Percentiles rank a stretch among this genome's conserved stretches.
Evolutionary conservation across 2,329 filamentous ascomycete genomes (phyloP).

Genomic region (Emergomyces orientalis): DNA sequence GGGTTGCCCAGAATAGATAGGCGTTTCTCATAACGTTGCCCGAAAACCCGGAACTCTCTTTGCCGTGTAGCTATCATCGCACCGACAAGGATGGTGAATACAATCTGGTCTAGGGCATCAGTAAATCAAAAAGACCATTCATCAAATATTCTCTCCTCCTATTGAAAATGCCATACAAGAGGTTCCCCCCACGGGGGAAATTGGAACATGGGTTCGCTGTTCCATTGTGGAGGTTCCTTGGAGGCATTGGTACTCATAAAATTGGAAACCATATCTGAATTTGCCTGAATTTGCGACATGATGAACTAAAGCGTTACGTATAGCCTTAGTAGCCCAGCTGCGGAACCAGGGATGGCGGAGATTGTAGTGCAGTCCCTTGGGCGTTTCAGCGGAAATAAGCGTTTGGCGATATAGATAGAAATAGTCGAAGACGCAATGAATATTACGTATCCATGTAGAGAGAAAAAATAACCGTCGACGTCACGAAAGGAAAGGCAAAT

Average conservation of each 20-base stretch:
- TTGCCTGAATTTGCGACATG: background rate
- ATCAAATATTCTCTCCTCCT: background rate
- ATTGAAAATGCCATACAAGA: constrained; percentile 4
- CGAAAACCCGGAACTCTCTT: constrained; percentile 37
- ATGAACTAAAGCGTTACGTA: background rate
- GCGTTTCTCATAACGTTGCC: constrained; percentile 14
- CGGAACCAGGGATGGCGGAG: background rate
- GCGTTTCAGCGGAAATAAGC: background rate
- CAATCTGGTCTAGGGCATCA: constrained; percentile 31
- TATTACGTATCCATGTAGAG: background rate
- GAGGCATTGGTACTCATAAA: background rate
- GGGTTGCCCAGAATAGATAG: constrained; percentile 27
- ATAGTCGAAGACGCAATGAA: background rate
- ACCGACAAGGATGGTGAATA: constrained; percentile 41
- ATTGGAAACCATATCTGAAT: background rate
- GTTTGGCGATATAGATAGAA: background rate
- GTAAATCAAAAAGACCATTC: background rate
- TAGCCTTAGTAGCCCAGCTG: background rate
- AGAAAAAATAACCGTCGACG: too few relatives aligned
- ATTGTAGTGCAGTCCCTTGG: background rate
- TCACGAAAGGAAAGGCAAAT: too few relatives aligned
- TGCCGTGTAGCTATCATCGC: constrained; percentile 43
- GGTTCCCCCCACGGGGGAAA: constrained; percentile 11
- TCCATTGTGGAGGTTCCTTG: constrained; percentile 7
- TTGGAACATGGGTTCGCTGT: constrained; percentile 11